Conservation (phyloP, 1,139 yeast genomes). For the Sugiyamaella novakii region DNA sequence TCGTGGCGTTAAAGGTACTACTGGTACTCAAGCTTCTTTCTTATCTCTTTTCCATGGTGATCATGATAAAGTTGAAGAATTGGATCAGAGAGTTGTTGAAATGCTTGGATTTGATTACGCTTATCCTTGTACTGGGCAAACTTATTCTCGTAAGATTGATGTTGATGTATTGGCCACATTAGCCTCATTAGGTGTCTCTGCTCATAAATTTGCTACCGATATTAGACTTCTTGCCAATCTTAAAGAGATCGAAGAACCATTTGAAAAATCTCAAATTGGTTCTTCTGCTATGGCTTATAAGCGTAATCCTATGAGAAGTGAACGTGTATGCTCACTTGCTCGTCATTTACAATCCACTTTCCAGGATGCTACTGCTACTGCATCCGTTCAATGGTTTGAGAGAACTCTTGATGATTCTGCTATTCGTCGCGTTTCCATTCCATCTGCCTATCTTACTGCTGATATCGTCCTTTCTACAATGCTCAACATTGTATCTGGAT, state of each 20-base stretch:
- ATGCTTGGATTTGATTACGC: conserved; percentile 91
- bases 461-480: conserved; percentile 89
- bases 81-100: conserved; percentile 91
- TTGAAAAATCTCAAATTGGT: conserved; percentile 96
- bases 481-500: conserved; percentile 88
- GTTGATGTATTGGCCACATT: conserved; percentile 91
- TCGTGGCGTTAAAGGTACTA: conserved; percentile 98
- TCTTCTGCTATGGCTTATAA: conserved; percentile 99
- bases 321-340: conserved; percentile 95
- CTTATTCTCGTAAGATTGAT: conserved; percentile 96
- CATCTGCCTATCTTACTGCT: conserved; percentile 94
- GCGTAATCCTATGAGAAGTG: conserved; percentile 99
- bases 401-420: conserved; percentile 98
- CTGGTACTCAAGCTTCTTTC: conserved; percentile 98
- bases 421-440: conserved; percentile 93
- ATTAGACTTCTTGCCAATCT: conserved; percentile 92
- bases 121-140: conserved; percentile 98
- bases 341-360: conserved; percentile 92
- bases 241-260: conserved; percentile 97
- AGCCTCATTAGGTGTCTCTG: conserved; percentile 93
- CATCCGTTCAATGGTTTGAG: conserved; percentile 99
- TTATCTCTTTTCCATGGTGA: conserved; percentile 92
- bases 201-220: conserved; percentile 98
- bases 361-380: conserved; percentile 93
- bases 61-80: conserved; percentile 90